phyloP scores from a whole-genome alignment of 768 basidiomycete species.

The Lactarius vividus region DNA sequence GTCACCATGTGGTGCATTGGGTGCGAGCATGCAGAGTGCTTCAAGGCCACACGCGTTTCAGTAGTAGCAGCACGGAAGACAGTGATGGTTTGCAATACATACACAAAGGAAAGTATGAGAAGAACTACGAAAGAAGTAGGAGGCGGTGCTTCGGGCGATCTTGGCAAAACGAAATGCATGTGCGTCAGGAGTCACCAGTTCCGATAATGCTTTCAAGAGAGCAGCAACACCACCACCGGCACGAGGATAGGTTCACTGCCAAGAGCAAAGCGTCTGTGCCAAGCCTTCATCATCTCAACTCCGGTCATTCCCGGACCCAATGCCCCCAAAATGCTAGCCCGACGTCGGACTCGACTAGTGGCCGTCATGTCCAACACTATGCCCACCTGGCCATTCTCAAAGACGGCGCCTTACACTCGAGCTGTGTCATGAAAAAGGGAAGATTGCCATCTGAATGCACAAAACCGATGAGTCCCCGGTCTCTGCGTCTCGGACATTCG shows the following conservation, averaged over 20 bases:
- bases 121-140: not conserved
- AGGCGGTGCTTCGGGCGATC: not conserved
- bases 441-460: constrained; percentile 83
- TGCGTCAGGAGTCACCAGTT: not conserved
- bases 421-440: constrained; percentile 81
- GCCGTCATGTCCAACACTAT: constrained; percentile 70
- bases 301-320: not conserved
- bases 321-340: not conserved
- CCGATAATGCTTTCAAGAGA: not conserved
- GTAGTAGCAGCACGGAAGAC: not conserved
- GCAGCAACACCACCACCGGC: not conserved
- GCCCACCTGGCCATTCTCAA: constrained; percentile 75
- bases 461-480: constrained; percentile 66
- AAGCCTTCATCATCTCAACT: not conserved
- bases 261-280: not conserved
- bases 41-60: not conserved
- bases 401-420: constrained; percentile 78
- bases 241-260: not conserved
- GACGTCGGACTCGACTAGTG: not conserved
- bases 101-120: not conserved
- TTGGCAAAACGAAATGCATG: not conserved
- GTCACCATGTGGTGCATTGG: not conserved
- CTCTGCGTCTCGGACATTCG: constrained; percentile 75
- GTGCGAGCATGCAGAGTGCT: not conserved
- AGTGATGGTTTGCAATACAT: not conserved